Evolutionary conservation across 345 rosid species (phyloP).

Genomic region (Brassica nigra): DNA sequence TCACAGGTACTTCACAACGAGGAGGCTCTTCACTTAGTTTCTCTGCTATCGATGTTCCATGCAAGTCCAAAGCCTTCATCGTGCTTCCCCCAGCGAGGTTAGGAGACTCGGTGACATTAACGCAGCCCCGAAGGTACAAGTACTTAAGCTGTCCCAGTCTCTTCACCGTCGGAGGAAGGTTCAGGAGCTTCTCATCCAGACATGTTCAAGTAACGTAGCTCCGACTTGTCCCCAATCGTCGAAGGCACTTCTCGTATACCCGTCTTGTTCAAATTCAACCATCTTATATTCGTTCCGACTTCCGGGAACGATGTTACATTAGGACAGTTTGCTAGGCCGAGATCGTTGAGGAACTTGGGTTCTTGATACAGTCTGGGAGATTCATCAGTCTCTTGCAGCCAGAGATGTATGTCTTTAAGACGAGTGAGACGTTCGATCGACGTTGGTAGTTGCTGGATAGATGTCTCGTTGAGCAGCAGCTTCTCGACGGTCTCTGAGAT

Average conservation of each 20-base stretch:
- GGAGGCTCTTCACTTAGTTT: constrained; percentile 5
- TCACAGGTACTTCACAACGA: constrained; percentile 27
- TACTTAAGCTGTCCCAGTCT: constrained; percentile 31
- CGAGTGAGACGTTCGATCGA: constrained; percentile 29
- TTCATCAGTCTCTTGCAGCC: constrained; percentile 33
- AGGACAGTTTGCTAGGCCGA: constrained; percentile 28
- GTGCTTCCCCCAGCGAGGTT: constrained; percentile 12
- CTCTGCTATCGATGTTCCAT: constrained; percentile 36
- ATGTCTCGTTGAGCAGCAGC: constrained; percentile 15
- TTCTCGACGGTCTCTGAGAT: constrained; percentile 27
- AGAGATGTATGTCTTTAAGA: constrained; percentile 26
- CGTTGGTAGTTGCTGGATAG: constrained; percentile 24
- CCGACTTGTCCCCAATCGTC: constrained; percentile 15
- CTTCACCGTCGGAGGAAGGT: constrained; percentile 29
- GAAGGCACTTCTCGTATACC: constrained; percentile 28
- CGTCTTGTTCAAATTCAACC: constrained; percentile 30
- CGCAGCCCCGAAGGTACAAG: constrained; percentile 33
- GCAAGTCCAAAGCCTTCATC: constrained; percentile 34
- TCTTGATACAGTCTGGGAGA: constrained; percentile 35
- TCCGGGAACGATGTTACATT: constrained; percentile 30
- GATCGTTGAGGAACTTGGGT: constrained; percentile 10
- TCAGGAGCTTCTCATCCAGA: constrained; percentile 14
- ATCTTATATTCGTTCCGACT: constrained; percentile 27
- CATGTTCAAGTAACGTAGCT: constrained; percentile 33
- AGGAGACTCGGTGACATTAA: constrained; percentile 28